A percentile compares a stretch with the other conserved stretches of the same genome.
Conservation (phyloP, 495 filamentous ascomycete species). For the Astrothelium macrocarpum region DNA sequence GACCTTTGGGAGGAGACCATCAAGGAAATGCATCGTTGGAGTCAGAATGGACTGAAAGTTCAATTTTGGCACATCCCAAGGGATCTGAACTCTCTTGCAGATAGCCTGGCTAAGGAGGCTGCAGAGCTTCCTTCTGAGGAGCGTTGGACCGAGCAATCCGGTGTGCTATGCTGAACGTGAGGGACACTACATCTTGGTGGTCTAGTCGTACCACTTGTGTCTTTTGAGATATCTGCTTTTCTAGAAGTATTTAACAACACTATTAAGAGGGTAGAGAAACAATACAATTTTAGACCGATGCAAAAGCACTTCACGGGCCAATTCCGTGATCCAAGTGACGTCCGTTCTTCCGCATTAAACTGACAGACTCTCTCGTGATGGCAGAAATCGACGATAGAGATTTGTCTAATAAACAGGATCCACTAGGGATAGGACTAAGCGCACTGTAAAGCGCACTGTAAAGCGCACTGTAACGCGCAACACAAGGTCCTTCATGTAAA, state of each 20-base stretch:
- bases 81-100: conserved; percentile 33
- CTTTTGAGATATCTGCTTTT: neutral
- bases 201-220: neutral
- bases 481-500: too few species aligned
- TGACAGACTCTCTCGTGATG: neutral
- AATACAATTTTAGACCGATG: neutral
- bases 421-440: too few species aligned
- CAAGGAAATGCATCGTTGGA: conserved; percentile 34
- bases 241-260: neutral
- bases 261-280: neutral
- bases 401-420: too few species aligned
- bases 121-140: neutral
- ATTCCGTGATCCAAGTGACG: neutral
- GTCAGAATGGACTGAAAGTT: conserved; percentile 24
- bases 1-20: conserved; percentile 71
- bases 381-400: too few species aligned
- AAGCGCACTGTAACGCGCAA: too few species aligned
- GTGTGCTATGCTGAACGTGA: neutral
- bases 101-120: conserved; percentile 34
- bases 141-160: neutral
- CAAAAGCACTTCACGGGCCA: neutral
- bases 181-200: neutral
- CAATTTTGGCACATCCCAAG: conserved; percentile 39
- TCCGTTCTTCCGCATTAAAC: neutral
- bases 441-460: too few species aligned